Percentiles rank a stretch among this genome's conserved stretches.
These are phyloP conservation scores for Gymnopilus dilepis DNA, from an alignment of 768 basidiomycete species.

Conservation along the genomic window DNA sequence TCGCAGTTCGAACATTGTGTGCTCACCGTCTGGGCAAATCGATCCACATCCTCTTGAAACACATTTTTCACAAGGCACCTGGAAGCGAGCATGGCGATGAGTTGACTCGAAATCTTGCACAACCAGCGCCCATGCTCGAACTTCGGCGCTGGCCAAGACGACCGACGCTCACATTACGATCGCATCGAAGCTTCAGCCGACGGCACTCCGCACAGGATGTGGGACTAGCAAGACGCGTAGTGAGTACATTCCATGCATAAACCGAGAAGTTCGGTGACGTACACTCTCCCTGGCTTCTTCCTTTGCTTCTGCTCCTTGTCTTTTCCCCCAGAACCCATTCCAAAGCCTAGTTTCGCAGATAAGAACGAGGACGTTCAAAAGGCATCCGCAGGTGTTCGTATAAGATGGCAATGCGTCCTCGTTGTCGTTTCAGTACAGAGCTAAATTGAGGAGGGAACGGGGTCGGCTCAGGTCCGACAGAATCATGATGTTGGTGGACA, in stretches of 20 bases:
- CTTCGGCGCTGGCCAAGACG: slow-evolving; percentile 14
- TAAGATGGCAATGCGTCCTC: neutral
- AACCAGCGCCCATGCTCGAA: slow-evolving; percentile 20
- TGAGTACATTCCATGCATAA: slow-evolving; percentile 11
- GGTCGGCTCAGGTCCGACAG: slow-evolving; percentile 15
- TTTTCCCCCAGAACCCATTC: slow-evolving; percentile 29
- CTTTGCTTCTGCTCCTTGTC: slow-evolving; percentile 34
- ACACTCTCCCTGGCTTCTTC: slow-evolving; percentile 39
- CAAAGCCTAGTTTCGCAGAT: neutral
- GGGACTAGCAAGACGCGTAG: slow-evolving; percentile 43
- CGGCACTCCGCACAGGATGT: slow-evolving; percentile 59
- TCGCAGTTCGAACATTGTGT: neutral
- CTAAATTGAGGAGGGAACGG: slow-evolving; percentile 8
- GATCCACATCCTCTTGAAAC: slow-evolving; percentile 73
- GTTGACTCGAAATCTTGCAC: slow-evolving; percentile 8
- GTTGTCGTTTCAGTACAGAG: neutral
- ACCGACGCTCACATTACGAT: slow-evolving; percentile 53
- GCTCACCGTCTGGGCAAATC: slow-evolving; percentile 76
- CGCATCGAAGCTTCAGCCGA: slow-evolving; percentile 69
- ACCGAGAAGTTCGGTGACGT: slow-evolving; percentile 17
- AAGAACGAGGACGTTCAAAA: neutral
- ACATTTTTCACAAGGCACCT: slow-evolving; percentile 84
- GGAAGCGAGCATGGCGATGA: slow-evolving; percentile 10
- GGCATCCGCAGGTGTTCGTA: slow-evolving; percentile 12
- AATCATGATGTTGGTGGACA: slow-evolving; percentile 18